Evolutionary conservation across 192 early-diverging fungal genomes (phyloP), one percentile per base, ranked within the genome.

Genomic region (Spizellomyces punctatus): DNA sequence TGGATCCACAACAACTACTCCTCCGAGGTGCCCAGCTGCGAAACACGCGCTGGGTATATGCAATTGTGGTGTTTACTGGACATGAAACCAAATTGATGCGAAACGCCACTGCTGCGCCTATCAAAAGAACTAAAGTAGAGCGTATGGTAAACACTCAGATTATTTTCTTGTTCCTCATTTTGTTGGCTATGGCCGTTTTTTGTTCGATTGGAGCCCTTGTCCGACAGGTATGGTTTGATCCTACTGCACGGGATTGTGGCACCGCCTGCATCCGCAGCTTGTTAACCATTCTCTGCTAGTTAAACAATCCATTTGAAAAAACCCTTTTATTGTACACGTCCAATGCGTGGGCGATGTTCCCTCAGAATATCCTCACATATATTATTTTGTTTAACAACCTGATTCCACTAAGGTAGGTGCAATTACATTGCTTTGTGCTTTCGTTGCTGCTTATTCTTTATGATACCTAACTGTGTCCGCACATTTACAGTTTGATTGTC

Each of bases 351-450:
- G 44, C 41, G 12, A 21, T 19, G 48, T 67, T 74, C 17, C 64
- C 72, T 5, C 43, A 44, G 10, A 94, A 95, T 80, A 94, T 96
- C 64, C 80, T 98, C 71, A 99, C 97, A 17, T 99, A 94, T 78
- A 91, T 99, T 78, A 95, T 99, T 82, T 82, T 99, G 54, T 99
- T 94, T 88, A 99, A 99, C 86, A 98, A 95, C 80, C 86, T 99
- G 82, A 99, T 99, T 83, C 97, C 97, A 36, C 95, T 99, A 76
- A 92, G 87, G 86, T 90, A 81, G 2, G 64, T 64, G 21, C 19
- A 61, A 17, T 36, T 36, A 61, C 27, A 61, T 22, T 61, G 10
- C 59, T 14, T n/a, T 12, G 14, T 1, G 2, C n/a, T 36, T 27
- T 61, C 27, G 59, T 61, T 36, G 52, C 3, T 54, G 52, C 17